Evolutionary conservation across 106 monocot genomes (phyloP), one percentile per base, ranked within the genome.

Genomic region (Dioscorea zingiberensis): DNA sequence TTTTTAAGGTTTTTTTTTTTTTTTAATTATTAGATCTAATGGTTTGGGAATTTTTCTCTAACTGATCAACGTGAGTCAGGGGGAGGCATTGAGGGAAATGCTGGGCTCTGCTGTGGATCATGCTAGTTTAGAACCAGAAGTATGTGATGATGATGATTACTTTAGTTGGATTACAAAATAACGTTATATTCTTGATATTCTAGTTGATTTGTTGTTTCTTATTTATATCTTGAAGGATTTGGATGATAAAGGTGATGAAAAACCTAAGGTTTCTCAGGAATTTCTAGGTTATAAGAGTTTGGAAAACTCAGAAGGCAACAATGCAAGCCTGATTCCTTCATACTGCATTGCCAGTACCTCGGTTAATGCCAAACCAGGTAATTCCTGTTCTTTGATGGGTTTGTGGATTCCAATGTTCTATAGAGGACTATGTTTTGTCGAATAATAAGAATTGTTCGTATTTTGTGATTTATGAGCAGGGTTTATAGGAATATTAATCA

Each of bases 211-310:
- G 17, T 62, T 15, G 17, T 44, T 47, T 19, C 28, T 26, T 56
- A 38, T 64, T 22, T 16, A 22, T 47, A n/a, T 11, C 23, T 44
- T 30, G 7, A 69, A 82, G 81, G 54, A 19, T 21, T 72, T 72
- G 21, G 84, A 76, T 19, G 81, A 89, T 22, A 82, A 82, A 55
- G 85, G 78, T 22, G 79, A 81, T 21, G 74, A 72, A 16, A 78
- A 70, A 49, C 66, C 59, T 25, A 38, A 38, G 10, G 10, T 8
- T 38, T 38, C 38, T 6, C 4, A 6, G 38, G 38, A 38, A 38
- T 38, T 38, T 38, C 44, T 48, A 21, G 72, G 76, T 64, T 51
- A 19, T 13, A 71, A 77, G 16, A 64, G 55, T 44, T 60, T 23
- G 12, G 84, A 78, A 30, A n/a, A 17, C 13, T 72, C 60, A 21